phyloP scores from a whole-genome alignment of 441 rosid genomes.

The Populus hybrid region DNA sequence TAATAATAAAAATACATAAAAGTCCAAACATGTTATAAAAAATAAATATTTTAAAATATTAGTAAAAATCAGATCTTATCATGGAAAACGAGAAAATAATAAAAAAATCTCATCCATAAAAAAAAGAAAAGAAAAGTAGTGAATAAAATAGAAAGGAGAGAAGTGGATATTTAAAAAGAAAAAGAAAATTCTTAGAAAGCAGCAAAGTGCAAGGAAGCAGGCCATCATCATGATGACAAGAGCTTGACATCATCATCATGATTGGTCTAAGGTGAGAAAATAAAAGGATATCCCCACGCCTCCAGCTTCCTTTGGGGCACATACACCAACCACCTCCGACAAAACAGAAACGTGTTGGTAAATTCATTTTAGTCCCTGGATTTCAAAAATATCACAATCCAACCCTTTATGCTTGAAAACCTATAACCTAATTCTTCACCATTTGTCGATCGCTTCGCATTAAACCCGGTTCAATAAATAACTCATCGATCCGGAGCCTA shows the following conservation, averaged over 20 bases:
- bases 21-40: not conserved
- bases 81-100: not conserved
- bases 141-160: not conserved
- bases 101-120: not conserved
- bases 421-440: not conserved
- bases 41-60: no score
- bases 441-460: rapidly evolving
- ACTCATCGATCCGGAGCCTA: no score
- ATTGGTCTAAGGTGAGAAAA: constrained; percentile 22
- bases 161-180: not conserved
- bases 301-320: not conserved
- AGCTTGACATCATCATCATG: constrained; percentile 46
- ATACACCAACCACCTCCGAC: not conserved
- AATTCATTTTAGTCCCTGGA: not conserved
- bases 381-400: not conserved
- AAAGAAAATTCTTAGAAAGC: not conserved
- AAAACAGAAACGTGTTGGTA: not conserved
- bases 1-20: no score
- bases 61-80: not conserved
- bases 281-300: constrained; percentile 15
- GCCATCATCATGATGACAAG: constrained; percentile 37
- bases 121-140: no score
- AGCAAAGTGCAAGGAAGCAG: not conserved
- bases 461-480: not conserved
- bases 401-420: not conserved